Conservation (phyloP, 2,329 filamentous ascomycete species). For the Arthrobotrys sphaeroides region DNA sequence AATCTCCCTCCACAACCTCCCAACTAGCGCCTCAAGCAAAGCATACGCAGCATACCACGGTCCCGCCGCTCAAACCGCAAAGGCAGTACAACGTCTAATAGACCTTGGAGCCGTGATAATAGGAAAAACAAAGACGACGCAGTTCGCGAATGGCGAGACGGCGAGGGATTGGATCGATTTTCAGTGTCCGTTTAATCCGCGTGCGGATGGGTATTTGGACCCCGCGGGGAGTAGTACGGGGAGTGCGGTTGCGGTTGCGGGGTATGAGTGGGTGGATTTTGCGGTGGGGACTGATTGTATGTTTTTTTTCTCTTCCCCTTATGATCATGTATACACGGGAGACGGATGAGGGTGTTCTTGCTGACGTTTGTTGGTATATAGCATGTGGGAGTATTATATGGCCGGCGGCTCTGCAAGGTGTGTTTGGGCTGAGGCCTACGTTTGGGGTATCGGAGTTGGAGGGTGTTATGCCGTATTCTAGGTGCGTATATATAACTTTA, state of each 20-base stretch:
- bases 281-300: constrained; percentile 50
- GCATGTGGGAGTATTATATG: constrained; percentile 55
- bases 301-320: background rate
- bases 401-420: constrained; percentile 51
- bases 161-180: constrained; percentile 58
- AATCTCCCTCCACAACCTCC: constrained; percentile 68
- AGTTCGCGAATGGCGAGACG: constrained; percentile 62
- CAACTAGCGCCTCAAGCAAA: constrained; percentile 68
- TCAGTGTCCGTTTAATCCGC: constrained; percentile 59
- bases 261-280: constrained; percentile 59
- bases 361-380: constrained; percentile 7
- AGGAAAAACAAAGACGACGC: constrained; percentile 67
- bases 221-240: constrained; percentile 58
- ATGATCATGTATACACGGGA: background rate
- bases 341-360: background rate
- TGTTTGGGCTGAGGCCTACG: constrained; percentile 54
- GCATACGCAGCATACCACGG: constrained; percentile 69
- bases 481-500: constrained; percentile 16
- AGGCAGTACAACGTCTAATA: constrained; percentile 68
- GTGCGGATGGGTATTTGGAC: constrained; percentile 58
- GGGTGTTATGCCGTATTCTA: constrained; percentile 53
- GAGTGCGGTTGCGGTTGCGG: constrained; percentile 57
- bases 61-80: constrained; percentile 63
- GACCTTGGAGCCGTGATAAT: constrained; percentile 69
- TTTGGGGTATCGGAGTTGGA: constrained; percentile 39